Evolutionary conservation across 1,139 yeast species (phyloP), one percentile per base, ranked within the genome.

Genomic region (Diutina neorugosa): DNA sequence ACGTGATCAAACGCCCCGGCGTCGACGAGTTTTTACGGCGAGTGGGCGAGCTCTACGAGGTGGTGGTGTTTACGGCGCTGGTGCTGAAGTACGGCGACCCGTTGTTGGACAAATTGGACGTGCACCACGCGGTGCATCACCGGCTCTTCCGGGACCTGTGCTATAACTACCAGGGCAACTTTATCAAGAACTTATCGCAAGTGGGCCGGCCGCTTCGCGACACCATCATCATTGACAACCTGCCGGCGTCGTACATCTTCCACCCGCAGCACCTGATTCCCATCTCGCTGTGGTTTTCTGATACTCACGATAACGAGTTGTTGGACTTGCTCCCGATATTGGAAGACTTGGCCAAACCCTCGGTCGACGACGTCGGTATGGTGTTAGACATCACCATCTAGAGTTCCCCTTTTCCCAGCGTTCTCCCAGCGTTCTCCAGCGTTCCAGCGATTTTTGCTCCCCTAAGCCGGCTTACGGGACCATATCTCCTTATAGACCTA

Each of bases 221-320:
- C 59, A 75, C 86, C 51, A 90, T 93, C 55, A 94, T 93, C 60
- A 83, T 93, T 60, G 99, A 93, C 71, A 93, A 93, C 69, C 90
- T 97, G 1, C 98, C 99, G 2, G 96, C 98, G 6, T 88, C 96
- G 14, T 93, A 94, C 67, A 83, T 91, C 54, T 88, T 93, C 75
- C 98, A 93, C 66, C 98, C 98, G 23, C 96, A 89, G 65, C 97
- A 93, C 71, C 96, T 98, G 14, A 86, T 94, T 47, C 99, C 99
- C n/a, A 88, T 93, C 40, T 88, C 96, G 58, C 84, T 94, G 66
- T 93, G 99, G 99, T 93, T 94, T 73, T 88, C 96, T 61, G 99
- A 93, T 70, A 84, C 94, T 46, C 98, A 93, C 66, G 99, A 93
- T 67, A 91, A 91, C 65, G 99, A 93, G 73, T 76, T 93, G 61